These are phyloP conservation scores for Aspergillus transmontanensis DNA, from an alignment of 2,329 filamentous ascomycete genomes.

Conservation along the genomic window DNA sequence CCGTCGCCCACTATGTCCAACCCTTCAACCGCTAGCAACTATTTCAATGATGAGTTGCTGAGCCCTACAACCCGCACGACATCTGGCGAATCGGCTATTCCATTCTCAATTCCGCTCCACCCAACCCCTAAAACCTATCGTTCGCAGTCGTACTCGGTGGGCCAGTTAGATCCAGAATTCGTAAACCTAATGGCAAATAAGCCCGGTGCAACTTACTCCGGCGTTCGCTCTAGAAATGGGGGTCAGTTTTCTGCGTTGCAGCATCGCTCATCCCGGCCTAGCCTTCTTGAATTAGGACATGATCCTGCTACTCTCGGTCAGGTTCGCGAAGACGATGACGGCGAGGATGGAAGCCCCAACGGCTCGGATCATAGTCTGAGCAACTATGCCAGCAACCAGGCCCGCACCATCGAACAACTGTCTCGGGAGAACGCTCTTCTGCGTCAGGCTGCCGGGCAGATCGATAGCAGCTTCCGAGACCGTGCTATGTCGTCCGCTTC, in stretches of 20 bases:
- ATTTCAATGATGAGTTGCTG: slow-evolving; percentile 58
- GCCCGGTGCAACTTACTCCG: slow-evolving; percentile 29
- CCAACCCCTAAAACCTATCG: slow-evolving; percentile 91
- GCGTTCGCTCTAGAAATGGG: slow-evolving; percentile 39
- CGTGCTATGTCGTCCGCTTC: slow-evolving; percentile 46
- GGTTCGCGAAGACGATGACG: slow-evolving; percentile 53
- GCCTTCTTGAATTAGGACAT: slow-evolving; percentile 49
- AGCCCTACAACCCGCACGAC: slow-evolving; percentile 49
- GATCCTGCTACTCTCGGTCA: slow-evolving; percentile 50
- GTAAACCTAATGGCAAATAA: slow-evolving; percentile 37
- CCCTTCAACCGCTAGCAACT: slow-evolving; percentile 51
- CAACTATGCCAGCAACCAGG: slow-evolving; percentile 43
- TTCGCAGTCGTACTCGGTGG: slow-evolving; percentile 95
- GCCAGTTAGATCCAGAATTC: slow-evolving; percentile 75
- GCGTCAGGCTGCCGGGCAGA: slow-evolving; percentile 46
- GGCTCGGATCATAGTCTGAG: slow-evolving; percentile 42
- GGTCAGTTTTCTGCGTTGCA: slow-evolving; percentile 70
- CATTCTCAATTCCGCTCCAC: slow-evolving; percentile 84
- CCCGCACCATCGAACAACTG: slow-evolving; percentile 50
- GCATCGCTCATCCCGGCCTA: slow-evolving; percentile 71
- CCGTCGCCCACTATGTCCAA: slow-evolving; percentile 70
- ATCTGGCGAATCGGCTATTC: slow-evolving; percentile 63
- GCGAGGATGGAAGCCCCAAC: slow-evolving; percentile 44
- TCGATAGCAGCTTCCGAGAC: slow-evolving; percentile 42
- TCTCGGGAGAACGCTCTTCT: slow-evolving; percentile 51